These are phyloP conservation scores for Saccharomycopsis selenospora DNA, from an alignment of 805 yeast species.

Conservation along the genomic window DNA sequence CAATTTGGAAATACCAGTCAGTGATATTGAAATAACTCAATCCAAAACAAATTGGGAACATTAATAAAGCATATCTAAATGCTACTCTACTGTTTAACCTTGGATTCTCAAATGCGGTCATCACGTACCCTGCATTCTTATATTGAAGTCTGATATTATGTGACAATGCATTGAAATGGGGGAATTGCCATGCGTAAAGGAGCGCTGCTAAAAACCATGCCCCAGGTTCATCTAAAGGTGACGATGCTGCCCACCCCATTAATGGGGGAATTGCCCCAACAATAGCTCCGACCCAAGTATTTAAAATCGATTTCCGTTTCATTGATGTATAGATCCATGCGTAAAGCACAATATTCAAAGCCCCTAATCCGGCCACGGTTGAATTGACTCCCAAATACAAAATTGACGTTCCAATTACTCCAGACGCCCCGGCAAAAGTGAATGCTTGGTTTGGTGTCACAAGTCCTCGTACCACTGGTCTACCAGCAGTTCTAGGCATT, in stretches of 20 bases:
- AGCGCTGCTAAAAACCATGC: constrained; percentile 92
- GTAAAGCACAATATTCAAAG: constrained; percentile 70
- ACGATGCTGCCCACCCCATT: constrained; percentile 97
- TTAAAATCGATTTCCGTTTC: constrained; percentile 74
- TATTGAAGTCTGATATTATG: constrained; percentile 86
- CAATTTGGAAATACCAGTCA: constrained; percentile 74
- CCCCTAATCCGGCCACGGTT: constrained; percentile 76
- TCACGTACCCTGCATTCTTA: constrained; percentile 90
- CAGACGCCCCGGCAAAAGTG: constrained; percentile 68
- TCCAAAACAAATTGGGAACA: constrained; percentile 91
- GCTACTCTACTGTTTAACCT: constrained; percentile 89
- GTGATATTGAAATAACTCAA: constrained; percentile 72
- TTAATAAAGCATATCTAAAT: constrained; percentile 76
- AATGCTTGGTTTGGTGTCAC: constrained; percentile 73
- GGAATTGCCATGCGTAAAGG: constrained; percentile 96
- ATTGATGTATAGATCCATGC: constrained; percentile 89
- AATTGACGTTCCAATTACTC: constrained; percentile 60
- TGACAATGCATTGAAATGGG: constrained; percentile 89
- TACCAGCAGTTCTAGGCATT: constrained; percentile 80
- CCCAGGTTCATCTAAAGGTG: constrained; percentile 77
- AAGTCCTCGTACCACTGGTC: constrained; percentile 86
- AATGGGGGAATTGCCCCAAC: constrained; percentile 98
- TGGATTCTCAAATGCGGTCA: constrained; percentile 94
- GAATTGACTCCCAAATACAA: constrained; percentile 79
- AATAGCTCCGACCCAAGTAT: constrained; percentile 98